These are phyloP conservation scores for Neonectria sp. DNA, from an alignment of 2,329 filamentous ascomycete species.

Conservation along the genomic window DNA sequence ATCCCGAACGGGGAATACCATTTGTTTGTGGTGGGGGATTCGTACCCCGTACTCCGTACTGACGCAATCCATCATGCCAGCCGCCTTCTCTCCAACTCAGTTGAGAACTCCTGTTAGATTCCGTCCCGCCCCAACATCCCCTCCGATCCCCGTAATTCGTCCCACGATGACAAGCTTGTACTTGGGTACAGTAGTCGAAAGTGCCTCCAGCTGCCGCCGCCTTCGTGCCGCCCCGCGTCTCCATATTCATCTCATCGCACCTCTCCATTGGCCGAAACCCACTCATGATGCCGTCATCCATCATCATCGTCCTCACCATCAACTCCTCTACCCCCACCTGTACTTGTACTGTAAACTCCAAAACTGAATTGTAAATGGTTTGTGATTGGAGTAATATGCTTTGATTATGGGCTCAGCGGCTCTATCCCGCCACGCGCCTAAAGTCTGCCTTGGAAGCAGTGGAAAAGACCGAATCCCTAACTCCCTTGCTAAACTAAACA, in stretches of 20 bases:
- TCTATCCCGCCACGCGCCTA: constrained; percentile 20
- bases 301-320: neutral
- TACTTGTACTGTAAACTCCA: neutral
- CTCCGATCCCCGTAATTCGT: neutral
- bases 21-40: neutral
- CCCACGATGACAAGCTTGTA: neutral
- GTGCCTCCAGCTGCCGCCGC: neutral
- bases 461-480: constrained; percentile 34
- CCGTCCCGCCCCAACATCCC: neutral
- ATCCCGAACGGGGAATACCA: neutral
- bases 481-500: constrained; percentile 46
- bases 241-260: neutral
- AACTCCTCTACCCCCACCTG: neutral
- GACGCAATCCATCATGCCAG: neutral
- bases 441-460: constrained; percentile 11
- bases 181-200: neutral
- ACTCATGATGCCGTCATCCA: neutral
- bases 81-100: neutral
- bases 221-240: neutral
- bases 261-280: neutral
- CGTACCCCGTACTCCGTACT: neutral
- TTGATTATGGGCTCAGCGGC: constrained; percentile 22
- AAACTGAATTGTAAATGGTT: neutral
- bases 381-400: constrained; percentile 12
- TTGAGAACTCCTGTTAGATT: neutral